phyloP scores from a whole-genome alignment of 2,329 filamentous ascomycete genomes.

The Colletotrichum sp. region DNA sequence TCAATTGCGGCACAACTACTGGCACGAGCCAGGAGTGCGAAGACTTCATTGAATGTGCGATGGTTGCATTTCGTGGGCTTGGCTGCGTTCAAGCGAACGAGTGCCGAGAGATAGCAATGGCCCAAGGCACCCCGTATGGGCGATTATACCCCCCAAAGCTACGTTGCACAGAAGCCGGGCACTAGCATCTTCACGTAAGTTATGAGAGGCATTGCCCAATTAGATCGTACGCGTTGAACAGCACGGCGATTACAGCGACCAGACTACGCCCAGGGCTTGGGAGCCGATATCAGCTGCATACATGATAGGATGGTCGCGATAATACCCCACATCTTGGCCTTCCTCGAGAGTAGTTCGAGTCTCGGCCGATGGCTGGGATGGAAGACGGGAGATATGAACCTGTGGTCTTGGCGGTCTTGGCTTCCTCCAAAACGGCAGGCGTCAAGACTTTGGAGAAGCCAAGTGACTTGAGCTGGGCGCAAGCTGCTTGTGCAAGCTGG shows the following conservation, averaged over 20 bases:
- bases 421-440: neutral
- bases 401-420: neutral
- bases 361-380: neutral
- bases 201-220: neutral
- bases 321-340: neutral
- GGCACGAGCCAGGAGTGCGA: neutral
- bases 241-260: neutral
- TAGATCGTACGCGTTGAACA: neutral
- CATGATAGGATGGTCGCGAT: neutral
- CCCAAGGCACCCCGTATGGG: neutral
- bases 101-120: neutral
- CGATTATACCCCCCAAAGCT: neutral
- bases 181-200: neutral
- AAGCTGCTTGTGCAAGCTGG: neutral
- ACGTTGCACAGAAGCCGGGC: neutral
- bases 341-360: neutral
- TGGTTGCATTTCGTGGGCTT: neutral
- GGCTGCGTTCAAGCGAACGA: neutral
- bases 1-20: neutral
- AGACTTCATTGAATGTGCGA: neutral
- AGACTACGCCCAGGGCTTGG: rapidly evolving
- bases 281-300: neutral
- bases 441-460: neutral
- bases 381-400: neutral
- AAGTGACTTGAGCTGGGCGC: neutral